A percentile compares a stretch with the other conserved stretches of the same genome.
Conservation (phyloP, 2,329 filamentous ascomycete species). For the Fusarium nelsonii region DNA sequence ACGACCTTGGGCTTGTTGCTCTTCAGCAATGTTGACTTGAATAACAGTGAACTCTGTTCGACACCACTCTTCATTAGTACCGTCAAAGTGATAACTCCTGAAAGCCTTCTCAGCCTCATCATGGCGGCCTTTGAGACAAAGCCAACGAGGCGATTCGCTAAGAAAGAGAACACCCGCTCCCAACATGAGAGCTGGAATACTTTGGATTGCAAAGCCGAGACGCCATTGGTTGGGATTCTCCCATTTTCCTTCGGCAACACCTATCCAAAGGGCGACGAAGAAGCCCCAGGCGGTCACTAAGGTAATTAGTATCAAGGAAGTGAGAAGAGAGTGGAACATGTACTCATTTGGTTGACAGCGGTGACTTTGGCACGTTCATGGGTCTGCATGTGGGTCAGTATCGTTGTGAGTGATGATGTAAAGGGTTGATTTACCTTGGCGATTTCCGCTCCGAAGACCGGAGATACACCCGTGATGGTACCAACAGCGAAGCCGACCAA, state of each 20-base stretch:
- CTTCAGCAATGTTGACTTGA: constrained; percentile 54
- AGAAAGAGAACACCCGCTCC: constrained; percentile 54
- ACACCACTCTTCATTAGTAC: constrained; percentile 55
- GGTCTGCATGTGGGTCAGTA: constrained; percentile 39
- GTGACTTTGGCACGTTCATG: constrained; percentile 56
- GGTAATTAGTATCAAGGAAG: background rate
- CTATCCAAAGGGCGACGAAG: constrained; percentile 56
- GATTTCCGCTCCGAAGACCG: constrained; percentile 58
- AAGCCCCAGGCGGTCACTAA: constrained; percentile 57
- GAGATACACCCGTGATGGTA: constrained; percentile 57
- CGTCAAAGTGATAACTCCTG: constrained; percentile 52
- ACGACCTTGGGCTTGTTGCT: constrained; percentile 43
- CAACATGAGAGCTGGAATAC: constrained; percentile 52
- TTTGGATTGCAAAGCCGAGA: constrained; percentile 54
- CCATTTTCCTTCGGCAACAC: constrained; percentile 56
- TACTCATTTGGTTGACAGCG: constrained; percentile 58
- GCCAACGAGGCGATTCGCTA: constrained; percentile 54
- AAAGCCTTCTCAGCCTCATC: constrained; percentile 54
- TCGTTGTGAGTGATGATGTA: rapidly evolving
- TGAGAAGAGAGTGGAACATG: background rate
- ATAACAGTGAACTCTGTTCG: constrained; percentile 51
- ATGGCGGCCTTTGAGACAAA: constrained; percentile 53
- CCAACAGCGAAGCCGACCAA: constrained; percentile 56
- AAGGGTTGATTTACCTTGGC: constrained; percentile 49
- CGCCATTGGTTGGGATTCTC: constrained; percentile 55